Percentiles rank a stretch among this genome's conserved stretches.
Evolutionary conservation across 2,329 filamentous ascomycete species (phyloP).

Genomic region (Coleophoma cylindrospora): DNA sequence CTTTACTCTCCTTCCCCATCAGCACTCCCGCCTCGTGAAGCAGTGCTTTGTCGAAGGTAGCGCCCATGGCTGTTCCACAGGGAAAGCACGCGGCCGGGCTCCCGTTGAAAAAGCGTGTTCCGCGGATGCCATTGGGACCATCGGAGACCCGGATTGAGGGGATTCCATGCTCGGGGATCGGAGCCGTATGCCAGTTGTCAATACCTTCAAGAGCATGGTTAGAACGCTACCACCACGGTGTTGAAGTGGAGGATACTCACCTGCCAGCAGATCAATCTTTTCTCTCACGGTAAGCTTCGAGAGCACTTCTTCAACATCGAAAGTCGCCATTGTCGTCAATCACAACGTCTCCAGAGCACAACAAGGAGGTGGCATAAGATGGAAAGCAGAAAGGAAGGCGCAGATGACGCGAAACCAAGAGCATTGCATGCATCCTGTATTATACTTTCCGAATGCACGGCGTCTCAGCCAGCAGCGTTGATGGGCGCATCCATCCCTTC

Average conservation of each 20-base stretch:
- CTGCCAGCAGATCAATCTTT: slow-evolving; percentile 46
- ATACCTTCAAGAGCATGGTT: slow-evolving; percentile 9
- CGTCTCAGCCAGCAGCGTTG: too few relatives aligned
- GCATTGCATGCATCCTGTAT: too few relatives aligned
- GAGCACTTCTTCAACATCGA: slow-evolving; percentile 45
- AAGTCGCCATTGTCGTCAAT: neutral
- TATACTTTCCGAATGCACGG: too few relatives aligned
- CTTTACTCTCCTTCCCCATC: slow-evolving; percentile 62
- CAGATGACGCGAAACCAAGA: too few relatives aligned
- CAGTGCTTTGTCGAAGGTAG: slow-evolving; percentile 62
- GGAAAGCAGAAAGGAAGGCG: too few relatives aligned
- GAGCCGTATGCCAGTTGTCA: slow-evolving; percentile 28
- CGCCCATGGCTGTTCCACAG: slow-evolving; percentile 43
- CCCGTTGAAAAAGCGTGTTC: slow-evolving; percentile 28
- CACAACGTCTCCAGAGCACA: too few relatives aligned
- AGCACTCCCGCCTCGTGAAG: slow-evolving; percentile 58
- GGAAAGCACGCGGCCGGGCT: slow-evolving; percentile 40
- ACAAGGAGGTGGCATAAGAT: too few relatives aligned
- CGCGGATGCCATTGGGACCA: slow-evolving; percentile 29
- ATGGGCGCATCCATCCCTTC: too few relatives aligned
- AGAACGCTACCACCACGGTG: neutral
- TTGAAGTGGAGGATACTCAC: slow-evolving; percentile 18
- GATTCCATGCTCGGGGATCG: slow-evolving; percentile 23
- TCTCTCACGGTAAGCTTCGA: slow-evolving; percentile 44
- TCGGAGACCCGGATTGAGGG: slow-evolving; percentile 28